phyloP scores from a whole-genome alignment of 805 yeast species.

The Teunomyces gatunensis region DNA sequence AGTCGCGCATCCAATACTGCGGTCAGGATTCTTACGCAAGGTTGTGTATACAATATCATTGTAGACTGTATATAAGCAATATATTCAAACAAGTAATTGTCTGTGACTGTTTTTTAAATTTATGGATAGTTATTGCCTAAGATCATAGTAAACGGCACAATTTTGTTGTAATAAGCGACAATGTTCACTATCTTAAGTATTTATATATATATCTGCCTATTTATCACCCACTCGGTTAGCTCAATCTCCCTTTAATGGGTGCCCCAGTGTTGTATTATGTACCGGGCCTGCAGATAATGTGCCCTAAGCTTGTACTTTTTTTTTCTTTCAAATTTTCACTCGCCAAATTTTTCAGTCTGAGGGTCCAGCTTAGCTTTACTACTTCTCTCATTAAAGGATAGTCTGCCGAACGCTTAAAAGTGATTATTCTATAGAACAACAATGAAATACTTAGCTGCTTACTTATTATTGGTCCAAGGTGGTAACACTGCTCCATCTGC shows the following conservation, averaged over 20 bases:
- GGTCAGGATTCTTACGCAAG: background rate
- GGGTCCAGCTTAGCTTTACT: slow-evolving; percentile 6
- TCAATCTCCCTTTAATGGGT: too few species aligned
- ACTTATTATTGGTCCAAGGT: slow-evolving; percentile 96
- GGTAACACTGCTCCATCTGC: slow-evolving; percentile 95
- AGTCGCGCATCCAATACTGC: slow-evolving; percentile 1
- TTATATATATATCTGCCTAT: too few species aligned
- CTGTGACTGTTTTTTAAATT: background rate
- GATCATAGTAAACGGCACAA: background rate
- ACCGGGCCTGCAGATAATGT: background rate
- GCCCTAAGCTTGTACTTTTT: background rate
- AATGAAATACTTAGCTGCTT: slow-evolving; percentile 99
- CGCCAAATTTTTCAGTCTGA: slow-evolving; percentile 3
- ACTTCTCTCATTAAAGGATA: slow-evolving; percentile 55
- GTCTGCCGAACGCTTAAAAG: slow-evolving; percentile 80
- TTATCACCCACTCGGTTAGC: too few species aligned
- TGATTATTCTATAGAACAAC: slow-evolving; percentile 59
- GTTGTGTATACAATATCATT: background rate
- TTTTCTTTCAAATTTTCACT: slow-evolving; percentile 2
- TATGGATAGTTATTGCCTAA: background rate
- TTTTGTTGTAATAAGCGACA: too few species aligned
- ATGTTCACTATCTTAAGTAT: too few species aligned
- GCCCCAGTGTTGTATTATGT: too few species aligned
- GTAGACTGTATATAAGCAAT: background rate
- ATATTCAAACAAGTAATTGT: background rate